phyloP scores from a whole-genome alignment of 768 basidiomycete species.

The Tubosaeta brunneosetosa region DNA sequence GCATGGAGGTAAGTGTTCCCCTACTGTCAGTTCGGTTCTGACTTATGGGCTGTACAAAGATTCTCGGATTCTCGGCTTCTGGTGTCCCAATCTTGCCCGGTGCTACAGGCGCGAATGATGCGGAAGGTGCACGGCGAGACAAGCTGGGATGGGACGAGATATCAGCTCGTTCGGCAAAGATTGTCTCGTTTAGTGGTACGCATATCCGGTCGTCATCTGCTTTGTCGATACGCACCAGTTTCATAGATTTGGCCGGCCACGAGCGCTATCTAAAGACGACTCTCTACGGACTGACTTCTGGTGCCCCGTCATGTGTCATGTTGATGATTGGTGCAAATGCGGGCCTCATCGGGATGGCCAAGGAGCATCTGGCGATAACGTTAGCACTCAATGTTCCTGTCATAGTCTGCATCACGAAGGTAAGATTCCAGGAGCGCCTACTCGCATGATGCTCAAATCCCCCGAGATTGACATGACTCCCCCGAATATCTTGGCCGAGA shows the following conservation, averaged over 20 bases:
- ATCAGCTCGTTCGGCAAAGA: slow-evolving; percentile 81
- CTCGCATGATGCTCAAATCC: slow-evolving; percentile 2
- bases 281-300: slow-evolving; percentile 90
- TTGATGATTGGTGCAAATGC: slow-evolving; percentile 96
- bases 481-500: slow-evolving; percentile 84
- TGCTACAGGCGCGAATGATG: slow-evolving; percentile 49
- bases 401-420: slow-evolving; percentile 92
- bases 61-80: slow-evolving; percentile 78
- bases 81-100: slow-evolving; percentile 79
- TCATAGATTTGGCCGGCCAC: slow-evolving; percentile 87
- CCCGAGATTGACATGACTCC: slow-evolving; percentile 93
- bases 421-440: slow-evolving; percentile 23
- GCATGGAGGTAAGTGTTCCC: slow-evolving; percentile 77
- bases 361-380: slow-evolving; percentile 94
- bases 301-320: slow-evolving; percentile 87
- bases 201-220: neutral
- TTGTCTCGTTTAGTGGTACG: slow-evolving; percentile 86
- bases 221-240: neutral
- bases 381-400: slow-evolving; percentile 92
- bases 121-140: slow-evolving; percentile 69
- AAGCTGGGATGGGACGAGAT: slow-evolving; percentile 97
- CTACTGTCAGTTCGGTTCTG: neutral
- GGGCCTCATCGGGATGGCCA: slow-evolving; percentile 85
- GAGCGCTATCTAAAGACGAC: slow-evolving; percentile 92
- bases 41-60: slow-evolving; percentile 40